Conservation (phyloP, 371 early-diverging fungal species). For the Mucor plumbeus region DNA sequence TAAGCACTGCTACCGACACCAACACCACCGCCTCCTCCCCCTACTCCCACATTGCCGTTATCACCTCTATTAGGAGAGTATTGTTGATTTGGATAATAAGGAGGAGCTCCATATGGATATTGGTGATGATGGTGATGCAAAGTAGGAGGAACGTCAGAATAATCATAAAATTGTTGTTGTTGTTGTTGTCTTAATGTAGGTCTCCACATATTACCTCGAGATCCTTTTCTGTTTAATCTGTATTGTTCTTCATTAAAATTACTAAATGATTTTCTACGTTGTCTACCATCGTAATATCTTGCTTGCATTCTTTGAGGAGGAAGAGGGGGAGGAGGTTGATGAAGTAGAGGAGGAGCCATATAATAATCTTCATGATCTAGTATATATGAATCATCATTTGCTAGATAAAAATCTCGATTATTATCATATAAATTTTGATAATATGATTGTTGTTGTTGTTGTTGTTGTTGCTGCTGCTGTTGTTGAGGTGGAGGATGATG, state of each 20-base stretch:
- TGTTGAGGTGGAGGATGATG: background rate
- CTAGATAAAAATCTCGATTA: background rate
- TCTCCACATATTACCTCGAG: conserved; percentile 11
- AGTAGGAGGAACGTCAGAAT: background rate
- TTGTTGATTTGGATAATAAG: conserved; percentile 12
- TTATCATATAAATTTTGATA: background rate
- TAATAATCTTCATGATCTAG: conserved; percentile 1
- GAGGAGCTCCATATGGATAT: background rate
- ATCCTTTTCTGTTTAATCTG: conserved; percentile 8
- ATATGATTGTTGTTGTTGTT: background rate
- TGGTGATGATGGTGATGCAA: background rate
- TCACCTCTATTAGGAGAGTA: conserved; percentile 9
- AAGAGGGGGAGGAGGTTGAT: background rate
- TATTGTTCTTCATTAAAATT: conserved; percentile 9
- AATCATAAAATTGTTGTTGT: background rate
- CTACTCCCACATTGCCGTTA: background rate
- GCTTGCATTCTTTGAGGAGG: conserved; percentile 5
- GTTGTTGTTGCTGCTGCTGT: too few species aligned
- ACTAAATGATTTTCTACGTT: conserved; percentile 20
- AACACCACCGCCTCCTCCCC: background rate
- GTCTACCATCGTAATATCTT: conserved; percentile 2
- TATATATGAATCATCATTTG: background rate
- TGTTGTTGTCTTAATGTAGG: background rate
- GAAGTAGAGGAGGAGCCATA: background rate
- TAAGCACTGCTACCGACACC: background rate